Base-by-base conservation (phyloP, 805 yeast species). In the Myxozyma monticola region DNA sequence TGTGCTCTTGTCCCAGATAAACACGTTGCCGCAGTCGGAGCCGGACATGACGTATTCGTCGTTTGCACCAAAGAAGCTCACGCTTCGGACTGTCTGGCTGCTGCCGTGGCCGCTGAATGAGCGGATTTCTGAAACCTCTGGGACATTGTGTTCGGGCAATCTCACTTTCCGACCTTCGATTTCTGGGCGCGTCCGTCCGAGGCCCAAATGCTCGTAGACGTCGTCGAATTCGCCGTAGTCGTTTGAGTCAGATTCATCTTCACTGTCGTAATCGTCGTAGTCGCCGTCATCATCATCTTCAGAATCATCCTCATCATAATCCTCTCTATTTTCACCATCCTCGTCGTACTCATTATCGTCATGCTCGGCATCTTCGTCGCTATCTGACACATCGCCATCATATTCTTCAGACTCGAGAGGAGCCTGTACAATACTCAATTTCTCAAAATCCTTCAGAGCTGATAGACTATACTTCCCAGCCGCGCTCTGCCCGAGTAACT, bases 1-100 rank as follows among this genome's bases (percentile, higher is more conserved):
- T 2, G 54, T 47, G 2, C 25, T 9, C 31, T 42, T 49, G 14
- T 54, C 51, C 60, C 60, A 57, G 20, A 57, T 42, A 30, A 57
- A 56, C 25, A 57, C 26, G 26, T 56, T 52, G 8, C 59, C 59
- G 33, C 48, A 48, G 33, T 56, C 60, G 6, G 60, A 57, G n/a
- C 60, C 60, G 12, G 60, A 50, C 47, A 57, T 38, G 18, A 57
- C 48, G 30, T 56, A 57, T 34, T 57, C 60, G 37, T 57, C 60
- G 21, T 48, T 24, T 18, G 42, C 38, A 10, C 60, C 60, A 34
- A 28, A 57, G 25, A 56, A 57, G 28, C 51, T 51, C 14, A 56
- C 60, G 26, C 56, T 57, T 31, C 50, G 56, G 15, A 56, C 54
- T n/a, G 59, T 54, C 35, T 47, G 50, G 3, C 55, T 56, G 28